Base-by-base conservation (phyloP, 1,284 basidiomycete genomes). In the Ceratobasidium sp. region DNA sequence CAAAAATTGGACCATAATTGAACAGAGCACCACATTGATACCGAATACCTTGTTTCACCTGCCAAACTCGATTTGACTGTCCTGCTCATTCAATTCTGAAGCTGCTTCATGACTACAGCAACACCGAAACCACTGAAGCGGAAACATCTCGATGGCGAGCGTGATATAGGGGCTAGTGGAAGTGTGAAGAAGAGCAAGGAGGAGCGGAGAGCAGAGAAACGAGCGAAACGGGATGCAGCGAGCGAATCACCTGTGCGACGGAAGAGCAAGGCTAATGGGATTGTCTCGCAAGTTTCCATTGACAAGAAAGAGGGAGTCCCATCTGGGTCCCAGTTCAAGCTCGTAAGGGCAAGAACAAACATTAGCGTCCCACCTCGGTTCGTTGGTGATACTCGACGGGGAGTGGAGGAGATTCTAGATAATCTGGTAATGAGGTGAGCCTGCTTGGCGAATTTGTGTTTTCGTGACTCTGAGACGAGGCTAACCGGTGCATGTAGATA, bases 341-440 rank as follows among this genome's bases (percentile, higher is more conserved):
- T 89, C 60, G 84, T 92, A 74, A 84, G 83, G 23, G 87, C 92
- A 18, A 86, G 87, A 18, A 85, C 96, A 76, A 82, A 86, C 23
- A 82, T 97, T 43, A 90, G 92, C n/a, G 85, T 97, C 23, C 87
- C 95, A 26, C 95, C 95, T 0, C 85, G 91, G 70, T 97, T 93
- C 80, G 86, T 92, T 9, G 86, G 82, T 60, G 87, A 91, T 80
- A 87, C 89, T 55, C 83, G 85, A 32, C 83, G 81, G 52, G 96
- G 96, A 10, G 92, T 89, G 14, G 87, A 90, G 77, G 94, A 98
- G 81, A 89, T 94, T 85, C 82, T 98, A 32, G 94, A 97, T 80
- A 92, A 91, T 10, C 92, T 96, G 90, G 83, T 97, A 28, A 97
- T 97, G 95, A 88, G 93, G 95, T 95, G 78, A 79, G 88, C 81